phyloP scores from a whole-genome alignment of 768 basidiomycete genomes.

The Pleurotus sapidus region DNA sequence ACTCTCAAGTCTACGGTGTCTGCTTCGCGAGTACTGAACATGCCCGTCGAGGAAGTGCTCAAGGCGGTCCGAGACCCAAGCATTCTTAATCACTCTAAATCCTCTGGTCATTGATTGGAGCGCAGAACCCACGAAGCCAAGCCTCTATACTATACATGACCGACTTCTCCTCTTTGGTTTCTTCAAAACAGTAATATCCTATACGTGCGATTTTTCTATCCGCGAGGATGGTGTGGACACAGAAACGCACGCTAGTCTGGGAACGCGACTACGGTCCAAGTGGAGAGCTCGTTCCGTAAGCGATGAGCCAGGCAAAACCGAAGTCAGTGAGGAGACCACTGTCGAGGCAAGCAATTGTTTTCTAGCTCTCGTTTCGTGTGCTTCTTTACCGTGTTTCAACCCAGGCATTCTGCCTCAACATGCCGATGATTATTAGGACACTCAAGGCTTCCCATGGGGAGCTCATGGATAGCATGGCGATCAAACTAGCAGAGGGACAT shows the following conservation, averaged over 20 bases:
- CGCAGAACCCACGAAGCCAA: slow-evolving; percentile 21
- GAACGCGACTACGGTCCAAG: slow-evolving; percentile 19
- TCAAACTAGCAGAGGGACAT: slow-evolving; percentile 14
- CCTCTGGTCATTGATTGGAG: slow-evolving; percentile 25
- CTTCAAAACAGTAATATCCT: slow-evolving; percentile 24
- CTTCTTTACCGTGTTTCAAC: slow-evolving; percentile 19
- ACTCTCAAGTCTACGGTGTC: slow-evolving; percentile 23
- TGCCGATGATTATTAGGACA: slow-evolving; percentile 30
- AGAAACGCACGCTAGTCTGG: slow-evolving; percentile 20
- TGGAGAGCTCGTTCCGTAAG: slow-evolving; percentile 14
- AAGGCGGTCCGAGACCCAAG: slow-evolving; percentile 29
- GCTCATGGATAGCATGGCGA: slow-evolving; percentile 23
- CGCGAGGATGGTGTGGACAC: slow-evolving; percentile 21
- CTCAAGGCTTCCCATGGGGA: slow-evolving; percentile 25
- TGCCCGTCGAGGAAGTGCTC: slow-evolving; percentile 18
- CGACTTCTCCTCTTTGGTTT: slow-evolving; percentile 22
- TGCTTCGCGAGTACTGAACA: background rate
- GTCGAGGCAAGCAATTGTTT: slow-evolving; percentile 22
- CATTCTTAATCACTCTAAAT: slow-evolving; percentile 22
- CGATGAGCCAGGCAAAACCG: slow-evolving; percentile 13
- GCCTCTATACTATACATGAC: slow-evolving; percentile 27
- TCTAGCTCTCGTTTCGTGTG: slow-evolving; percentile 21
- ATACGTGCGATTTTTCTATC: slow-evolving; percentile 15
- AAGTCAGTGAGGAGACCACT: slow-evolving; percentile 23
- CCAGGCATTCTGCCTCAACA: slow-evolving; percentile 30